Base-by-base conservation (phyloP, 108 stramenopile species). In the Skeletonema marinoi region DNA sequence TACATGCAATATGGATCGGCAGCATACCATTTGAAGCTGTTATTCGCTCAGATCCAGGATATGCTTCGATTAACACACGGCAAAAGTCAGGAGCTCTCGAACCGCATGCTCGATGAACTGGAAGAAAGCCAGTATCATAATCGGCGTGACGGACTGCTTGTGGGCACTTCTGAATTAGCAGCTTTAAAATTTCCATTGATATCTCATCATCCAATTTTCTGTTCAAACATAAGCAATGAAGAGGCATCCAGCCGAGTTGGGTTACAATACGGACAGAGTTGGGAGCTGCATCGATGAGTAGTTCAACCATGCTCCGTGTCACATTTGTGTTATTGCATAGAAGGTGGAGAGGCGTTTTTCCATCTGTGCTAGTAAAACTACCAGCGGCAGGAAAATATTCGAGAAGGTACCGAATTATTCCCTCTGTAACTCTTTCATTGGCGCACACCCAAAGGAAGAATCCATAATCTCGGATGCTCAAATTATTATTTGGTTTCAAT, bases 21-120 rank as follows among this genome's bases (percentile, higher is more conserved):
- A 25, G 25, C 25, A 25, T 25, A 25, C 25, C 25, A 25, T 25
- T 25, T 25, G 25, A 25, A 25, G 25, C 25, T 33, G 10, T 4
- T 48, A 50, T 35, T 42, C 68, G 21, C 68, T 48, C 25, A 9
- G 68, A 69, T 69, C 46, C 68, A 21, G 68, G 68, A 33, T 31
- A 33, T 30, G 68, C 41, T 48, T 69, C 17, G 30, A 69, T 69
- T 14, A 69, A 16, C 13, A 31, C 2, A 3, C 32, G 30, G 60
- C 32, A 61, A 33, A 61, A 61, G 3, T 31, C 30, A 33, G 19
- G 60, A 19, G 60, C 7, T 61, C 16, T 36, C 6, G 6, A 10
- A 10, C 6, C 3, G 3, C 11, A 16, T 3, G 68, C 68, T 4
- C 4, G 2, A 30, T 69, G 68, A 69, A 69, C 29, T 16, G 68